Percentiles rank a stretch among this genome's conserved stretches.
phyloP scores from a whole-genome alignment of 2,329 filamentous ascomycete genomes.

The Aureobasidium sp. region DNA sequence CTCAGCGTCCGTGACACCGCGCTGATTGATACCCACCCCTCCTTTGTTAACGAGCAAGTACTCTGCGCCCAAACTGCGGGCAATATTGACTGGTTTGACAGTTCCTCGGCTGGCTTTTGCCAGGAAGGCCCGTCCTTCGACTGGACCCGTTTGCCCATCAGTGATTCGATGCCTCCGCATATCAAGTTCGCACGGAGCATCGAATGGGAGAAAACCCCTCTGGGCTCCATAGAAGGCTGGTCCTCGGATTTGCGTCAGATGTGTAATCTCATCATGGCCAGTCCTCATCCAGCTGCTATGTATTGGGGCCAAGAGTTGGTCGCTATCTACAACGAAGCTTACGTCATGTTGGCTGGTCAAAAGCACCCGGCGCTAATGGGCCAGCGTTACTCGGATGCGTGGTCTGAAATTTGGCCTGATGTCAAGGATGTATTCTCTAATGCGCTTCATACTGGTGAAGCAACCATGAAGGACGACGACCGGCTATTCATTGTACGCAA shows the following conservation, averaged over 20 bases:
- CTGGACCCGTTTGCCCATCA: constrained; percentile 66
- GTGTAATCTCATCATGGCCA: constrained; percentile 75
- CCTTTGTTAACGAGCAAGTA: constrained; percentile 32
- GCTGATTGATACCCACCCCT: not conserved
- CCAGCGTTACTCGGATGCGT: constrained; percentile 57
- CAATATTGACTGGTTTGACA: constrained; percentile 25
- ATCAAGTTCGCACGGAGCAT: constrained; percentile 63
- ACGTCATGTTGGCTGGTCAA: constrained; percentile 61
- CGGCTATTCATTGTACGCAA: constrained; percentile 63
- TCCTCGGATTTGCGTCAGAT: constrained; percentile 62
- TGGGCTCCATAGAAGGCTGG: constrained; percentile 72
- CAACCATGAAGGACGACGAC: constrained; percentile 79
- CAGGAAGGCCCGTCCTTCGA: constrained; percentile 55
- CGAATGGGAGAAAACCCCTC: constrained; percentile 64
- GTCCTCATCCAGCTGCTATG: constrained; percentile 58
- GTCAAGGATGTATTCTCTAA: constrained; percentile 60
- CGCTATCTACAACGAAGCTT: constrained; percentile 65
- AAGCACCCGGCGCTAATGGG: constrained; percentile 75
- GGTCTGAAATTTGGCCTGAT: constrained; percentile 67
- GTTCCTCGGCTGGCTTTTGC: constrained; percentile 19
- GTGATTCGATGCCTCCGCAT: constrained; percentile 57
- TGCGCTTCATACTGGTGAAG: constrained; percentile 62
- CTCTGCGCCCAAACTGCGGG: constrained; percentile 32
- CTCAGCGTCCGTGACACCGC: constrained; percentile 16
- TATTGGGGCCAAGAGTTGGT: constrained; percentile 69